Evolutionary conservation across 306 rosid genomes (phyloP).

Genomic region (Vigna radiata): DNA sequence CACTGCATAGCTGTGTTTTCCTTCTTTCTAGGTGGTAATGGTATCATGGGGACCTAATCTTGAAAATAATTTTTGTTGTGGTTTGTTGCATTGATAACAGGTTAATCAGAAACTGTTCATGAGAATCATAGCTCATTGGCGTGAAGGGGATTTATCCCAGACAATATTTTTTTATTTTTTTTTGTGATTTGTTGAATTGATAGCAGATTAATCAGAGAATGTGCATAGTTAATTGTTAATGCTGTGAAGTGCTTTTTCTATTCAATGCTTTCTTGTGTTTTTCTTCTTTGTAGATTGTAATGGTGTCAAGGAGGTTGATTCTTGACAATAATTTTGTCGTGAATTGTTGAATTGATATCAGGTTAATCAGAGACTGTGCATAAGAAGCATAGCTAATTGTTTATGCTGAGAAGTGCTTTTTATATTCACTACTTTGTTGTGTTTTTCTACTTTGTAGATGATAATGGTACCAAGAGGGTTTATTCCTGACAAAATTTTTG

Average conservation of each 20-base stretch:
- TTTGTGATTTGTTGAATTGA: conserved; percentile 37
- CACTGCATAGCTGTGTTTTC: neutral
- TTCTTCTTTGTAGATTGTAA: neutral
- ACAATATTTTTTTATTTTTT: conserved; percentile 17
- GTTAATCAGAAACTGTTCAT: neutral
- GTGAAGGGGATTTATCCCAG: neutral
- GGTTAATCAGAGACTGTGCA: neutral
- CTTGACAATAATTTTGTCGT: conserved; percentile 22
- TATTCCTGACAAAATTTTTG: conserved; percentile 23
- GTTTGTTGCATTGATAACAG: neutral
- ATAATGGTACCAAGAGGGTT: neutral
- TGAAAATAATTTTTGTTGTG: conserved; percentile 22
- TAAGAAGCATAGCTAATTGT: neutral
- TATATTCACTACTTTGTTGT: neutral
- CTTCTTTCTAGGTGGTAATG: neutral
- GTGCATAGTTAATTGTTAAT: conserved; percentile 26
- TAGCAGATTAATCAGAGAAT: conserved; percentile 42
- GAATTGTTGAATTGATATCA: conserved; percentile 37
- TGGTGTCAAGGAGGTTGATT: neutral
- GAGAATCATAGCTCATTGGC: neutral
- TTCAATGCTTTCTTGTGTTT: neutral
- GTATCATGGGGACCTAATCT: neutral
- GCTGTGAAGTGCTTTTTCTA: conserved; percentile 78
- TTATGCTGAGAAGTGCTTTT: conserved; percentile 59
- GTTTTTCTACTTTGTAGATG: neutral